Evolutionary conservation across 352 stramenopile species (phyloP).

Genomic region (Phytophthora citricola): DNA sequence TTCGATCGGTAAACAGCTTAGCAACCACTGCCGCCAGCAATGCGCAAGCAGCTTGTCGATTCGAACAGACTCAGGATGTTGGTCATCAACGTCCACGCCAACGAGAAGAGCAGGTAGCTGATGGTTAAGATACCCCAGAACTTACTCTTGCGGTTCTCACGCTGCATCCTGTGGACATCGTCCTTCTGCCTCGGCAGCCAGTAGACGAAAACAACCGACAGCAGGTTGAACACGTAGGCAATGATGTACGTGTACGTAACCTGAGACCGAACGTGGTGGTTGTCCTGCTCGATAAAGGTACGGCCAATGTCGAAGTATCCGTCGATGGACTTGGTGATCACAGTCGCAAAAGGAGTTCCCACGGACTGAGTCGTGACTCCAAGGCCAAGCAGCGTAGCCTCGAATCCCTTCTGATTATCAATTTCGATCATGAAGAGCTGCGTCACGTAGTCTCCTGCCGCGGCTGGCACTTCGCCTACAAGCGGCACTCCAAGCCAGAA

Average conservation of each 20-base stretch:
- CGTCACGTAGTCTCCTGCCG: conserved; percentile 38
- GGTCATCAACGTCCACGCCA: conserved; percentile 62
- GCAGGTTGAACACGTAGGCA: conserved; percentile 54
- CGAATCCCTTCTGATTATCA: conserved; percentile 44
- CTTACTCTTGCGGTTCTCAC: conserved; percentile 45
- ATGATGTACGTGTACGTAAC: conserved; percentile 60
- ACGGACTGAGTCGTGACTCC: conserved; percentile 43
- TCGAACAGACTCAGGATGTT: conserved; percentile 63
- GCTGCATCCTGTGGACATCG: conserved; percentile 45
- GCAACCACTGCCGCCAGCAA: conserved; percentile 55
- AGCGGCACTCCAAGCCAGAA: conserved; percentile 64
- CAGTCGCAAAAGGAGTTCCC: conserved; percentile 47
- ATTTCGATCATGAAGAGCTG: conserved; percentile 60
- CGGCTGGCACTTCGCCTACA: conserved; percentile 44
- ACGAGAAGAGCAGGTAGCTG: conserved; percentile 42
- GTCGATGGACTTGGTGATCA: conserved; percentile 63
- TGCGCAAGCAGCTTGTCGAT: conserved; percentile 61
- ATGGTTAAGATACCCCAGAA: conserved; percentile 41
- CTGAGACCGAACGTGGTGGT: conserved; percentile 49
- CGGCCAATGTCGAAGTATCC: conserved; percentile 54
- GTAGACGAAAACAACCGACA: conserved; percentile 48
- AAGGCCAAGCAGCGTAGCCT: conserved; percentile 54
- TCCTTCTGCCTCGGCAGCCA: conserved; percentile 56
- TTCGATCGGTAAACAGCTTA: conserved; percentile 4
- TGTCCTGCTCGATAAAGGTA: conserved; percentile 41